Percentiles rank a stretch among this genome's conserved stretches.
Evolutionary conservation across 2,329 filamentous ascomycete genomes (phyloP).

Genomic region (Cladosporium sp.): DNA sequence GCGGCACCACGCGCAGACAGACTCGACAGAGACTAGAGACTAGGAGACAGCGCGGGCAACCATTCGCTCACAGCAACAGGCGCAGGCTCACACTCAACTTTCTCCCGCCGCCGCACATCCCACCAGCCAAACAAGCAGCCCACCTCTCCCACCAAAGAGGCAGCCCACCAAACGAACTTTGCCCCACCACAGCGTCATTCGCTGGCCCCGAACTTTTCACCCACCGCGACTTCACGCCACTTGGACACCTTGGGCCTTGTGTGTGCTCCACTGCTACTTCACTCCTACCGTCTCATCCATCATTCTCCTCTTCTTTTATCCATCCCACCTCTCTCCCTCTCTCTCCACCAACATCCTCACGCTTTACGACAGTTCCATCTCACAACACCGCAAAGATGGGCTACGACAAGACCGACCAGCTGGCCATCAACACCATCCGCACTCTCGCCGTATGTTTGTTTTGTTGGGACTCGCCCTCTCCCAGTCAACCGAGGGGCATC

Average conservation of each 20-base stretch:
- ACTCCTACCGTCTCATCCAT: conserved; percentile 1
- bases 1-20: background rate
- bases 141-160: no score
- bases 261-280: background rate
- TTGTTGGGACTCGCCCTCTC: conserved; percentile 6
- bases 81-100: background rate
- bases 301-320: background rate
- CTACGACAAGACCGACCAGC: conserved; percentile 80
- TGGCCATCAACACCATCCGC: conserved; percentile 98
- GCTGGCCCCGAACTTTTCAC: conserved; percentile 12
- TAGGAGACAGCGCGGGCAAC: background rate
- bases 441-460: conserved; percentile 77
- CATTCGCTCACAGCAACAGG: background rate
- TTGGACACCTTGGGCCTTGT: background rate
- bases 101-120: background rate
- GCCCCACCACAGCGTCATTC: conserved; percentile 11
- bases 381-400: conserved; percentile 59
- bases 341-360: background rate
- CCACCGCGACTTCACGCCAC: conserved; percentile 9
- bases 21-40: no score
- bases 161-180: background rate
- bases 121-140: conserved; percentile 3
- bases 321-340: background rate
- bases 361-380: conserved; percentile 8
- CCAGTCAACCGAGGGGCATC: conserved; percentile 4